These are phyloP conservation scores for Epichloe typhina DNA, from an alignment of 2,329 filamentous ascomycete species.

Conservation along the genomic window DNA sequence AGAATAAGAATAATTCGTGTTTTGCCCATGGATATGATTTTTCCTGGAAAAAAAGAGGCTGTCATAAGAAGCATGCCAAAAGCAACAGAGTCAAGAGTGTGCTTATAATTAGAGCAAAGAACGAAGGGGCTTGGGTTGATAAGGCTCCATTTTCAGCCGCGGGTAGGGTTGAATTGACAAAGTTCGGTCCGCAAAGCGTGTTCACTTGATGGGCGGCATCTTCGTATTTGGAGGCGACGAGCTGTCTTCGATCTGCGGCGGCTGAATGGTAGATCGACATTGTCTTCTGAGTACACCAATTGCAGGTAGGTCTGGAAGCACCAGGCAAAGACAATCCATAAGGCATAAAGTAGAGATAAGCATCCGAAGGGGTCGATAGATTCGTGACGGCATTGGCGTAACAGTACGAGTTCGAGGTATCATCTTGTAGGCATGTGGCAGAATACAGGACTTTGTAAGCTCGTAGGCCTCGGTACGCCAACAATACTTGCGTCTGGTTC, in stretches of 20 bases:
- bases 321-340: slow-evolving; percentile 59
- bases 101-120: neutral
- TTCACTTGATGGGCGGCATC: slow-evolving; percentile 63
- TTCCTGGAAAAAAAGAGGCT: neutral
- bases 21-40: neutral
- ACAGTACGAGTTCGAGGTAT: slow-evolving; percentile 54
- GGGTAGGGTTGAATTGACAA: slow-evolving; percentile 43
- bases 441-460: slow-evolving; percentile 69
- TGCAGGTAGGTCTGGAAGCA: slow-evolving; percentile 59
- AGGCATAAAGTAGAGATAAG: slow-evolving; percentile 76
- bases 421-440: slow-evolving; percentile 65
- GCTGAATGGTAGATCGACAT: slow-evolving; percentile 70
- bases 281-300: slow-evolving; percentile 60
- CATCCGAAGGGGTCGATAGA: slow-evolving; percentile 51
- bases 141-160: slow-evolving; percentile 14
- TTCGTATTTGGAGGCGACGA: slow-evolving; percentile 56
- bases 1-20: neutral
- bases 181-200: slow-evolving; percentile 43
- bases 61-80: slow-evolving; percentile 11
- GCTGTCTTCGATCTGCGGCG: slow-evolving; percentile 50
- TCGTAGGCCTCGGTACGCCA: slow-evolving; percentile 63
- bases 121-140: slow-evolving; percentile 9
- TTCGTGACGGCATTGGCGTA: slow-evolving; percentile 81
- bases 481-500: slow-evolving; percentile 55
- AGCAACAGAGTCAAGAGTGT: slow-evolving; percentile 9